Percentiles rank a stretch among this genome's conserved stretches.
phyloP scores from a whole-genome alignment of 768 basidiomycete species.

The Auricularia cornea region DNA sequence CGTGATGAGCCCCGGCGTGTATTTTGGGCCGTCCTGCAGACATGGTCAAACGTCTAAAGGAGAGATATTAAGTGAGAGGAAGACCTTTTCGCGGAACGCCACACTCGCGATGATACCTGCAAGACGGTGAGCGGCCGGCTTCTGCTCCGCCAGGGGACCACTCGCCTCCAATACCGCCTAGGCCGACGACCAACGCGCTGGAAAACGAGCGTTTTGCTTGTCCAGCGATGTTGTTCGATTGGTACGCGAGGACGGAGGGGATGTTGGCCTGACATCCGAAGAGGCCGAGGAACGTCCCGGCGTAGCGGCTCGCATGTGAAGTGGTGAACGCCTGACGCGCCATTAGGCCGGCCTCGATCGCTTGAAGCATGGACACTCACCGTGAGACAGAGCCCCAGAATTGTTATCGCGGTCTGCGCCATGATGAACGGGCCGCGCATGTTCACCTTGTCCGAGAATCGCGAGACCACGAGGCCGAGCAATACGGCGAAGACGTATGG shows the following conservation, averaged over 20 bases:
- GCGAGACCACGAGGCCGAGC: constrained; percentile 14
- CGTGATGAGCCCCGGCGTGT: constrained; percentile 9
- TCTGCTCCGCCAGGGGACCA: too few relatives aligned
- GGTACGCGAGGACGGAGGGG: constrained; percentile 4
- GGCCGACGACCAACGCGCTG: constrained; percentile 12
- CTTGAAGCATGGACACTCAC: constrained; percentile 6
- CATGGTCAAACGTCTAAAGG: too few relatives aligned
- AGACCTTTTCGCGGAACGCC: constrained; percentile 3
- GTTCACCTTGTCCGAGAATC: constrained; percentile 13
- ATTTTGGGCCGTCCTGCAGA: constrained; percentile 8
- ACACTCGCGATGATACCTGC: constrained; percentile 12
- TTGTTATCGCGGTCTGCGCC: constrained; percentile 11
- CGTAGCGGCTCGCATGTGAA: not conserved
- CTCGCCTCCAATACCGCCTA: constrained; percentile 17
- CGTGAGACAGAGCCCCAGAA: constrained; percentile 13
- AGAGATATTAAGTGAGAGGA: not conserved
- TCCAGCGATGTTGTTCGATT: constrained; percentile 14
- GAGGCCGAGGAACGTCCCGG: constrained; percentile 5
- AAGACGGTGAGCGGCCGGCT: too few relatives aligned
- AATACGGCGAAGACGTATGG: constrained; percentile 19
- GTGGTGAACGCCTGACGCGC: not conserved
- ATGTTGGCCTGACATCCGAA: constrained; percentile 1
- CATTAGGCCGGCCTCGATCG: not conserved
- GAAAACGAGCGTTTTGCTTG: constrained; percentile 17
- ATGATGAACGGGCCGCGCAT: constrained; percentile 17